phyloP scores from a whole-genome alignment of 2,329 filamentous ascomycete genomes.

The Helminthosporium solani region DNA sequence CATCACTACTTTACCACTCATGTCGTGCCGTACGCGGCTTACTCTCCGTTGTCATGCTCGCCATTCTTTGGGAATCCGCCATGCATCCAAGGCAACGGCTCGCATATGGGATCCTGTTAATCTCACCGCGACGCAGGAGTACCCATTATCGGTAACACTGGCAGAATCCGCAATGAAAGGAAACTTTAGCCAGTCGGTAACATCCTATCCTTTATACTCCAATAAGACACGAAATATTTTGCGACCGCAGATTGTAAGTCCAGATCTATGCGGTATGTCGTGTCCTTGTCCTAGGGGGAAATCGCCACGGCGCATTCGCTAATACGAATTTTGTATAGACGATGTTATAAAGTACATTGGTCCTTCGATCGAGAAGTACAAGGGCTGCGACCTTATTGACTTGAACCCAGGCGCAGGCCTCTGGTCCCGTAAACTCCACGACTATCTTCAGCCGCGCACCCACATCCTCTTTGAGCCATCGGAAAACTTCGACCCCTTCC shows the following conservation, averaged over 20 bases:
- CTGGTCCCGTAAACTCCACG: slow-evolving; percentile 76
- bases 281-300: slow-evolving; percentile 8
- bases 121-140: slow-evolving; percentile 9
- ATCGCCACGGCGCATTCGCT: background rate
- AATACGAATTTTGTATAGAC: slow-evolving; percentile 49
- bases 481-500: slow-evolving; percentile 59
- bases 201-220: background rate
- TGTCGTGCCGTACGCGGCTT: slow-evolving; percentile 1
- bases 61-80: background rate
- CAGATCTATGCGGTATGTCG: slow-evolving; percentile 48
- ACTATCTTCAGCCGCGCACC: slow-evolving; percentile 71
- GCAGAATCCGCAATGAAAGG: background rate
- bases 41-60: background rate
- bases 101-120: slow-evolving; percentile 2
- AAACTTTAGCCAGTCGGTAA: background rate
- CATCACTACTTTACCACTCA: background rate
- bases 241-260: slow-evolving; percentile 46
- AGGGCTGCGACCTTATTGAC: slow-evolving; percentile 82
- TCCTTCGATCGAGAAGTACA: slow-evolving; percentile 66
- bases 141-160: slow-evolving; percentile 7
- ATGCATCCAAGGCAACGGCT: background rate
- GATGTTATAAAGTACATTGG: slow-evolving; percentile 70
- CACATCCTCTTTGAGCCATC: slow-evolving; percentile 83
- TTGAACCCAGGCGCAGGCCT: slow-evolving; percentile 78
- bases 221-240: slow-evolving; percentile 5